Evolutionary conservation across 257 asterid species (phyloP), one percentile per base, ranked within the genome.

Genomic region (Solanum lignicaule): DNA sequence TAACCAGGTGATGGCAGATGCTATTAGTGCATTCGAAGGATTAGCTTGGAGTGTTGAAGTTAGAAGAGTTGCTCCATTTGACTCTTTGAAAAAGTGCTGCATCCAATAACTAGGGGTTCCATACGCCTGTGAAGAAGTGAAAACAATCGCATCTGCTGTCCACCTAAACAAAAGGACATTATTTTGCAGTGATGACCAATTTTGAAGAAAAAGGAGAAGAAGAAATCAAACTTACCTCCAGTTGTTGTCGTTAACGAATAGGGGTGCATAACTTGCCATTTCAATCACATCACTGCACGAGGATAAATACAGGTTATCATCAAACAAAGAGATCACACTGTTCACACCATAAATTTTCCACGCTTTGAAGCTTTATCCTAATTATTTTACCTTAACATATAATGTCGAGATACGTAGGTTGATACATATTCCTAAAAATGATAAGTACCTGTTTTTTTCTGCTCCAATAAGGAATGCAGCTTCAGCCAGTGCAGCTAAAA

Each of bases 51-150:
- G 90, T 43, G 94, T 89, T 48, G 99, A 90, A 78, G 43, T 90
- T n/a, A 95, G 94, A 86, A 95, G 98, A 33, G 94, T 91, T 38
- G 99, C 99, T 1, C 99, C 98, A 14, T 95, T 97, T 5, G 99
- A 97, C 88, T 97, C 98, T 71, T 86, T 89, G 91, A 97, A 96
- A 39, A 95, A 94, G 73, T 94, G 98, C 72, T 96, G 99, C 99
- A 97, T 97, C 98, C 99, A 97, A 86, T 97, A 97, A 88, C 98
- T 97, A 38, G 99, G 99, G 79, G 98, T 97, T 83, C 99, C 99
- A 85, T 95, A 97, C 5, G 55, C 48, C 69, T 88, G 92, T 9
- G 97, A 92, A 60, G 98, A 95, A 91, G 95, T 93, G 78, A 94
- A 97, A 73, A 95, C 98, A 87, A 97, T 95, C 69, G 98, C 98